Percentiles rank a stretch among this genome's conserved stretches.
Conservation (phyloP, 1,139 yeast species). For the Yamadazyma friedrichii region DNA sequence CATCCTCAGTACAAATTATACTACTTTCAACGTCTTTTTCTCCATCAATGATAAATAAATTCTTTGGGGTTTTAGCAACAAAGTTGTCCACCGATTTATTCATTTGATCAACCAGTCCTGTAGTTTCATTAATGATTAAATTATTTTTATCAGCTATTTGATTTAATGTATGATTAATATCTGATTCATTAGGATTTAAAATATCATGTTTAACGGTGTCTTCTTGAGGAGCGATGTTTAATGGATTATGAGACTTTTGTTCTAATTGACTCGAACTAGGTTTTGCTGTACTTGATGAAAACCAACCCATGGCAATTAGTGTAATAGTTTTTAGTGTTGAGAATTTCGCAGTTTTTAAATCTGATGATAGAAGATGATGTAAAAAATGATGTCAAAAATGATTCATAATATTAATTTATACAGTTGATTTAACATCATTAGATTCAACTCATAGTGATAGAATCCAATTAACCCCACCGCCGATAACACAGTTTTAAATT, state of each 20-base stretch:
- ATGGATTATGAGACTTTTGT: slow-evolving; percentile 36
- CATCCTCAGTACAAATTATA: slow-evolving; percentile 43
- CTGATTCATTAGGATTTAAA: slow-evolving; percentile 18
- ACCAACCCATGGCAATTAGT: slow-evolving; percentile 14
- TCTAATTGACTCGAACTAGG: slow-evolving; percentile 22
- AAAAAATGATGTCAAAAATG: neutral
- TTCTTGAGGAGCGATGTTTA: slow-evolving; percentile 10
- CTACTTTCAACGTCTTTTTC: slow-evolving; percentile 39
- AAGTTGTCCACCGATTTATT: slow-evolving; percentile 18
- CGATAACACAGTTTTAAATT: slow-evolving; percentile 9
- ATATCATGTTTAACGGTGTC: neutral
- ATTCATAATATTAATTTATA: slow-evolving; percentile 12
- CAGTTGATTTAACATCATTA: slow-evolving; percentile 38
- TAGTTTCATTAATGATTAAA: slow-evolving; percentile 16
- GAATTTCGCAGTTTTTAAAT: slow-evolving; percentile 5
- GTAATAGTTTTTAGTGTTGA: neutral
- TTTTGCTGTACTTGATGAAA: slow-evolving; percentile 8
- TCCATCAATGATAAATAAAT: slow-evolving; percentile 44
- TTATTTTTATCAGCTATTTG: slow-evolving; percentile 26
- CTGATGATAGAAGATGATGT: neutral
- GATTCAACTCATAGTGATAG: slow-evolving; percentile 24
- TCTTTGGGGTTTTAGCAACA: slow-evolving; percentile 27
- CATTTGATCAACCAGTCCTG: slow-evolving; percentile 12
- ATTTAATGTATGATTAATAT: slow-evolving; percentile 37
- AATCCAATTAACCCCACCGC: slow-evolving; percentile 13